Evolutionary conservation across 2,329 filamentous ascomycete genomes (phyloP), one percentile per base, ranked within the genome.

Genomic region (Hymenoscyphus repandus): DNA sequence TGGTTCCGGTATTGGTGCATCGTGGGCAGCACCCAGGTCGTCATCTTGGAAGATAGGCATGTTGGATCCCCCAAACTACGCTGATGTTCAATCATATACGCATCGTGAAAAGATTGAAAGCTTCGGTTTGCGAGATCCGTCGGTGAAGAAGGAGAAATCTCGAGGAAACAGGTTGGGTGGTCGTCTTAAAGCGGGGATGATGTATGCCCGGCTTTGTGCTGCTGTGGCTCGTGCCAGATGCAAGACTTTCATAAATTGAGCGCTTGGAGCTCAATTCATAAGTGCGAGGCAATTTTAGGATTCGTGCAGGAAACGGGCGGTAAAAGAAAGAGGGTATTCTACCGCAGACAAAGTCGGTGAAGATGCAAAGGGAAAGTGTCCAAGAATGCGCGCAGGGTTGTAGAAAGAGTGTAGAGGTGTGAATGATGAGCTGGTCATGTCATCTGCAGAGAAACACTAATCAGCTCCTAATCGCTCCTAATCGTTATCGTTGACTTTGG

Each of bases 1-100:
- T 38, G 53, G 58, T 18, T 49, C 46, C 27, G 54, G 50, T 32
- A 54, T 48, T 18, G 56, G 58, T 37, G 52, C 51, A 34, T 47
- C 47, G 45, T 43, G 57, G 54, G 49, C 49, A 30, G 68, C 68
- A 45, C 72, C 71, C 60, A 75, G 62, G 59, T 78, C 46, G 20
- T 49, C 72, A 63, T 76, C 72, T 58, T 78, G 76, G 60, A 79
- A 82, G 64, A 80, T 80, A 57, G 79, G 79, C 80, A 83, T 83
- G 57, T 65, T 59, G 47, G 34, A 46, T 52, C 34, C 32, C 33
- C 45, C 48, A 39, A 55, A 50, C 55, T 53, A 53, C 54, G 50
- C 55, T 11, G 45, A 40, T 40, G 47, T 33, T 15, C 50, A 43
- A 34, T 58, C 49, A 62, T 58, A 53, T 42, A 50, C 18, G 13